These are phyloP conservation scores for Aegilops speltoides DNA, from an alignment of 176 grass and related monocot species.

Conservation along the genomic window DNA sequence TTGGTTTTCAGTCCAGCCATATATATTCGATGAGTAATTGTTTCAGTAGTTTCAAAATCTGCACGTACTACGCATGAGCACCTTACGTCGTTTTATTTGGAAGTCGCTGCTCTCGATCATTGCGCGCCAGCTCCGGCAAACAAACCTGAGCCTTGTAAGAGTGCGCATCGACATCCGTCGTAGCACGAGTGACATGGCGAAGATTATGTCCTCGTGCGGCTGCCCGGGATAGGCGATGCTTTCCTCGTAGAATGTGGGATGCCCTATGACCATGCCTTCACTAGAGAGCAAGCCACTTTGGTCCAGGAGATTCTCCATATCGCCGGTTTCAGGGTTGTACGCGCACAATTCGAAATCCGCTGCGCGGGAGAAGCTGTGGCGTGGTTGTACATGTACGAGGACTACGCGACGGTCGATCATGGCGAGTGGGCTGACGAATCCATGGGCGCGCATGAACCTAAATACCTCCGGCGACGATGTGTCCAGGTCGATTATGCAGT, in stretches of 20 bases:
- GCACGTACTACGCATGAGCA: not conserved
- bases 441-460: not conserved
- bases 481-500: not conserved
- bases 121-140: not conserved
- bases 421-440: not conserved
- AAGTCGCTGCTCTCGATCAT: not conserved
- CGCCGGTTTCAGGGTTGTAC: not conserved
- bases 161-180: not conserved
- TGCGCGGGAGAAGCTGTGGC: not conserved
- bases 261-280: not conserved
- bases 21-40: no score
- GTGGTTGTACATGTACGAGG: not conserved
- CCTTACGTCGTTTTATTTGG: not conserved
- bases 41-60: no score
- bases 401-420: not conserved
- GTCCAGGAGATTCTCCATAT: not conserved
- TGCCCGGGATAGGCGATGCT: not conserved
- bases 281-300: not conserved
- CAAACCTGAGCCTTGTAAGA: not conserved
- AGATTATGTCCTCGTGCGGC: not conserved
- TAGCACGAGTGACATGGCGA: not conserved
- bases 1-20: no score
- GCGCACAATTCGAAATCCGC: not conserved
- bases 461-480: not conserved
- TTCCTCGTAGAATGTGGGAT: not conserved